A percentile compares a stretch with the other conserved stretches of the same genome.
Conservation (phyloP, 257 asterid genomes). For the Solanum rostratum region DNA sequence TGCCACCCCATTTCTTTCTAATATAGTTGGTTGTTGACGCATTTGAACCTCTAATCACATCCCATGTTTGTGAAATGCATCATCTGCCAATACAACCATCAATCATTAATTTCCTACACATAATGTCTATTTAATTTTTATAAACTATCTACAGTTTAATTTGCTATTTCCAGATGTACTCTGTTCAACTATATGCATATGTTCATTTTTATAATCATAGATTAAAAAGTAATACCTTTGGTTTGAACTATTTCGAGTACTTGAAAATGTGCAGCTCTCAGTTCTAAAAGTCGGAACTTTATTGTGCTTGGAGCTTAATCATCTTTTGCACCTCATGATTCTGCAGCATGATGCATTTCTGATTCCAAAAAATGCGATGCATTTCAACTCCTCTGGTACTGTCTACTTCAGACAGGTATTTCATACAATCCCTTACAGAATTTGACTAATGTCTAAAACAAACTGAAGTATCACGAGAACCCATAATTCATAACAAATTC, state of each 20-base stretch:
- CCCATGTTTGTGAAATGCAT: not conserved
- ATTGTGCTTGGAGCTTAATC: not conserved
- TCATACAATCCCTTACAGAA: not conserved
- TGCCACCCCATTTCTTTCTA: not conserved
- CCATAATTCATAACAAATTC: not conserved
- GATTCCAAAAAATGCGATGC: conserved; percentile 85
- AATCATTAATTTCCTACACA: not conserved
- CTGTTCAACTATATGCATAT: not conserved
- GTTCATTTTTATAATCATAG: not conserved
- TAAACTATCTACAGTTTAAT: not conserved
- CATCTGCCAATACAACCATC: not conserved
- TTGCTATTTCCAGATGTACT: not conserved
- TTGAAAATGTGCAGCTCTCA: not conserved
- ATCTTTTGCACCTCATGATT: not conserved
- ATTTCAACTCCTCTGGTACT: conserved; percentile 65
- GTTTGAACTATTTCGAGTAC: not conserved
- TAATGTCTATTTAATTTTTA: not conserved
- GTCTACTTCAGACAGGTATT: conserved; percentile 64
- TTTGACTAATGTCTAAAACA: not conserved
- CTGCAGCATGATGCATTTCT: conserved; percentile 78
- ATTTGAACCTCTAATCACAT: not conserved
- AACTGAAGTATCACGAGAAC: not conserved
- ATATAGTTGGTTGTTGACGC: not conserved
- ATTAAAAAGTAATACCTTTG: not conserved
- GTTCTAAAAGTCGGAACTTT: not conserved